phyloP scores from a whole-genome alignment of 169 alveolate species.

The Eimeria falciformis region DNA sequence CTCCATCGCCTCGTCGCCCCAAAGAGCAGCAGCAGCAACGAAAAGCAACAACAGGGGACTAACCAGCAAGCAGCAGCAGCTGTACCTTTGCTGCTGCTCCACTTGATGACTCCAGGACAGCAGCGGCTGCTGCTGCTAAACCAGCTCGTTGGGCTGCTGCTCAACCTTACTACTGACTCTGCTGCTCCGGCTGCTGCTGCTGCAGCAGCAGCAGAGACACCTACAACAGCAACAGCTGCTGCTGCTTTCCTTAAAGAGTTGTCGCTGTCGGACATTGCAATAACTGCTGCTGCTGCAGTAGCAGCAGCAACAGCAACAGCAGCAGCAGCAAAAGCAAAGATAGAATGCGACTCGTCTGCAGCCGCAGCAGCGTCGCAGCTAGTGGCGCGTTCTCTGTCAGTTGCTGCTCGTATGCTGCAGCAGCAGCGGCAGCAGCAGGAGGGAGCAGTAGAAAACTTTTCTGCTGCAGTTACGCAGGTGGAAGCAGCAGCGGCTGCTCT shows the following conservation, averaged over 20 bases:
- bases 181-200: conserved; percentile 7
- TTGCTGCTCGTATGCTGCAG: conserved; percentile 19
- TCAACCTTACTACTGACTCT: conserved; percentile 11
- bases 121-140: conserved; percentile 22
- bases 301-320: conserved; percentile 6
- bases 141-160: conserved; percentile 32
- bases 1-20: background rate
- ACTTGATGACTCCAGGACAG: background rate
- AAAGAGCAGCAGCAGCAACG: conserved; percentile 35
- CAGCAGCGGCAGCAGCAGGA: conserved; percentile 31
- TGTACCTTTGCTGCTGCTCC: conserved; percentile 1
- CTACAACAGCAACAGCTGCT: conserved; percentile 22
- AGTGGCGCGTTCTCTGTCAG: conserved; percentile 22
- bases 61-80: background rate
- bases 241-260: background rate
- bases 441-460: background rate
- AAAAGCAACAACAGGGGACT: background rate
- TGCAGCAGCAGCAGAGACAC: background rate
- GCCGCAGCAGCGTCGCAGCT: conserved; percentile 52
- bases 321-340: background rate
- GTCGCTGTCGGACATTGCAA: conserved; percentile 10
- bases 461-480: conserved; percentile 5
- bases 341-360: background rate
- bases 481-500: conserved; percentile 15
- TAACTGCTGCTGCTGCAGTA: conserved; percentile 7